Conservation (phyloP, 176 grass and related monocot species). For the Echinochloa phyllopogon region DNA sequence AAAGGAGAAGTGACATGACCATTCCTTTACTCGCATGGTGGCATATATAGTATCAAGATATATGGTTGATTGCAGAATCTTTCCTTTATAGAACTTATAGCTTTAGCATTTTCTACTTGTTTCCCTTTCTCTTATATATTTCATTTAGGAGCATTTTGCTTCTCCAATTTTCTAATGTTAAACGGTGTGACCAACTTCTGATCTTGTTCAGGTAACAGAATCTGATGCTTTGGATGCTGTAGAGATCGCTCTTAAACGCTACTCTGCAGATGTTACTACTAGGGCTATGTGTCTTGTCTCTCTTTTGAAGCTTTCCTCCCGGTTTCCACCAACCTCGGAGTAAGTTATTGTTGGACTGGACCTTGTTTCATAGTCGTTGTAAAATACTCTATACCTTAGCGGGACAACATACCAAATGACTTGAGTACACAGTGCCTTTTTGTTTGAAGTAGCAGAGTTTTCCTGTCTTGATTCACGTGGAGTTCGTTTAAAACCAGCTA, state of each 20-base stretch:
- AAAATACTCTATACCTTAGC: slow-evolving; percentile 4
- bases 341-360: slow-evolving; percentile 57
- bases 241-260: slow-evolving; percentile 70
- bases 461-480: not conserved
- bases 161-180: slow-evolving; percentile 35
- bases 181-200: slow-evolving; percentile 43
- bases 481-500: slow-evolving; percentile 3
- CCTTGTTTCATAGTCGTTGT: slow-evolving; percentile 6
- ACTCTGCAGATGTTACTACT: slow-evolving; percentile 85
- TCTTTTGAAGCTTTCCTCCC: slow-evolving; percentile 95
- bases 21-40: not conserved
- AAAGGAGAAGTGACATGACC: not conserved
- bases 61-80: slow-evolving; percentile 16
- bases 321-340: slow-evolving; percentile 87
- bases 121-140: slow-evolving; percentile 26
- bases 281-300: slow-evolving; percentile 93
- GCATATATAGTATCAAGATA: too few relatives aligned
- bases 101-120: slow-evolving; percentile 8
- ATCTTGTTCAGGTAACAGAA: slow-evolving; percentile 90
- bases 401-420: not conserved
- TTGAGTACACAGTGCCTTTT: not conserved
- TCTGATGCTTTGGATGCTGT: slow-evolving; percentile 95
- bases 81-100: slow-evolving; percentile 5
- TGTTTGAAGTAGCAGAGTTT: not conserved
- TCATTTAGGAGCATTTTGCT: slow-evolving; percentile 12